Evolutionary conservation across 2,329 filamentous ascomycete genomes (phyloP).

Genomic region (Fusarium udum): DNA sequence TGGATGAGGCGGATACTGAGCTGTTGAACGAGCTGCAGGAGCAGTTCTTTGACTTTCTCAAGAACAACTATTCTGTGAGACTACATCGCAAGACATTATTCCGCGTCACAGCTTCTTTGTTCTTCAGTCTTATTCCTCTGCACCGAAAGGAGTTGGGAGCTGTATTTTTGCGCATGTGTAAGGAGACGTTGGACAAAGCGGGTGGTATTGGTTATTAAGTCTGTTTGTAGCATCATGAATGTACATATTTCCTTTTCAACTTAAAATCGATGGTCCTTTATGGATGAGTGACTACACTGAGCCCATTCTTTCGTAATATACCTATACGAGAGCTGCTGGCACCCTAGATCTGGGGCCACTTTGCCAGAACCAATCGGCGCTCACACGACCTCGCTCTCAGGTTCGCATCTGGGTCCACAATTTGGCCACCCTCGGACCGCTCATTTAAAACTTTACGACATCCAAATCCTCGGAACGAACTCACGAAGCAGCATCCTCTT

Average conservation of each 20-base stretch:
- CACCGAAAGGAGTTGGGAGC: background rate
- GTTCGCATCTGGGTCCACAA: too few species aligned
- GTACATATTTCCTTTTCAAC: background rate
- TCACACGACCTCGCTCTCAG: too few species aligned
- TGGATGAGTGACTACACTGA: rapidly evolving
- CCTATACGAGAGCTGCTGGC: too few species aligned
- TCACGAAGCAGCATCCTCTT: too few species aligned
- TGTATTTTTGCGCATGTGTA: background rate
- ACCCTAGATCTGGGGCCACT: too few species aligned
- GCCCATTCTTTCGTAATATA: background rate
- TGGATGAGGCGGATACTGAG: background rate
- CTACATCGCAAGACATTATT: background rate
- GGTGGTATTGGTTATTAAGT: background rate
- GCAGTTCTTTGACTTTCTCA: background rate
- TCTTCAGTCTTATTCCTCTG: background rate
- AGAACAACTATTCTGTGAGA: background rate
- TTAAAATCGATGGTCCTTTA: background rate
- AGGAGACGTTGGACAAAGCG: background rate
- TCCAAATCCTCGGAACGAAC: too few species aligned
- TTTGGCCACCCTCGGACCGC: too few species aligned
- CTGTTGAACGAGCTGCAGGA: background rate
- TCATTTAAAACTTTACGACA: too few species aligned
- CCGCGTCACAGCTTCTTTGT: background rate
- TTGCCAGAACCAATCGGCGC: too few species aligned
- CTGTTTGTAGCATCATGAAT: too few species aligned